Percentiles rank a stretch among this genome's conserved stretches.
Conservation (phyloP, 2,329 filamentous ascomycete genomes). For the Neoarthrinium moseri region DNA sequence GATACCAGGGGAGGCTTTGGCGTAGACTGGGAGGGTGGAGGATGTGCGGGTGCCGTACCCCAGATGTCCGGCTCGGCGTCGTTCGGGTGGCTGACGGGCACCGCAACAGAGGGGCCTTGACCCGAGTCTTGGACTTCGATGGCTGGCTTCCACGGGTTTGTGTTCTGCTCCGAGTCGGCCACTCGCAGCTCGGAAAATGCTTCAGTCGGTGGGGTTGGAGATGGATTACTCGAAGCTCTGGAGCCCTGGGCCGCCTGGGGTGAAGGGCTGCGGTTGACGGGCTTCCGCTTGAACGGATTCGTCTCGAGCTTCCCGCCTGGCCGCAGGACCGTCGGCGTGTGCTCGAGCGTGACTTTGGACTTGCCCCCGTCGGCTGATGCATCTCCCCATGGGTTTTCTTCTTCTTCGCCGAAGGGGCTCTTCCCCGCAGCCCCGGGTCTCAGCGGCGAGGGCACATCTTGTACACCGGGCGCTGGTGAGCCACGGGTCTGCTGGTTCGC, state of each 20-base stretch:
- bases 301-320: conserved; percentile 39
- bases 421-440: conserved; percentile 27
- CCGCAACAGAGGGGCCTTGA: conserved; percentile 25
- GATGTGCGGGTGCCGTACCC: conserved; percentile 30
- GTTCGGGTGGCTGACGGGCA: conserved; percentile 27
- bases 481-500: conserved; percentile 13
- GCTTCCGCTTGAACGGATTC: conserved; percentile 56
- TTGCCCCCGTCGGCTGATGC: conserved; percentile 5
- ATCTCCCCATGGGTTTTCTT: conserved; percentile 36
- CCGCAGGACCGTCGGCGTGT: conserved; percentile 29
- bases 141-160: conserved; percentile 45
- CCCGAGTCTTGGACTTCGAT: conserved; percentile 21
- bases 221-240: conserved; percentile 13
- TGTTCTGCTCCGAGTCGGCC: conserved; percentile 35
- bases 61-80: conserved; percentile 33
- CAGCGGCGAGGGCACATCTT: conserved; percentile 29
- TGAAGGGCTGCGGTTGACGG: conserved; percentile 20
- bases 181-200: conserved; percentile 42
- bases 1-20: conserved; percentile 33
- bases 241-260: conserved; percentile 13
- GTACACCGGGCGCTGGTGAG: not conserved
- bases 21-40: conserved; percentile 26
- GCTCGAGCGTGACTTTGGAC: conserved; percentile 17
- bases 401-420: conserved; percentile 27
- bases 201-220: conserved; percentile 26